Percentiles rank a stretch among this genome's conserved stretches.
phyloP scores from a whole-genome alignment of 352 stramenopile species.

The Blastocystis sp. region DNA sequence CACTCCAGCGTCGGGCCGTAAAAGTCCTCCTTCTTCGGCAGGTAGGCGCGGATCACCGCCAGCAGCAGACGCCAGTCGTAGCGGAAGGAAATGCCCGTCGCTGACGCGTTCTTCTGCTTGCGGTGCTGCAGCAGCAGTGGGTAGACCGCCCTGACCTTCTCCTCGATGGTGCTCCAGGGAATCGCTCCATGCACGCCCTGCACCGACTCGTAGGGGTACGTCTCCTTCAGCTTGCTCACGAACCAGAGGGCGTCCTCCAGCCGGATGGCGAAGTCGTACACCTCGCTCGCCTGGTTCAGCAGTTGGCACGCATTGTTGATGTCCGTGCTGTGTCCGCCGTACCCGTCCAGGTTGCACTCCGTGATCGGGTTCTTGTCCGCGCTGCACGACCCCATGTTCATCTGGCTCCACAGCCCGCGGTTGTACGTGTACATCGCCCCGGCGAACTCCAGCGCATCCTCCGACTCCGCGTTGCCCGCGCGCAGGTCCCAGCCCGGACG shows the following conservation, averaged over 20 bases:
- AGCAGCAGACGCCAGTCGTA: conserved; percentile 60
- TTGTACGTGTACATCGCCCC: conserved; percentile 65
- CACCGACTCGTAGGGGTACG: conserved; percentile 29
- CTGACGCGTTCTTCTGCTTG: conserved; percentile 22
- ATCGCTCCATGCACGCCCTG: conserved; percentile 47
- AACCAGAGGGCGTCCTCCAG: conserved; percentile 42
- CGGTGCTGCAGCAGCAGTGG: conserved; percentile 18
- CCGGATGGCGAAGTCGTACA: conserved; percentile 58
- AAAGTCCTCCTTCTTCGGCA: conserved; percentile 61
- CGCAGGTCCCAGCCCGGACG: conserved; percentile 52
- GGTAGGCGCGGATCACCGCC: conserved; percentile 47
- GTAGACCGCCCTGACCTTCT: conserved; percentile 19
- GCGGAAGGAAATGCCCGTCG: conserved; percentile 59
- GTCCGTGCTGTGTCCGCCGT: conserved; percentile 60
- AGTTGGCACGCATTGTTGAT: conserved; percentile 55
- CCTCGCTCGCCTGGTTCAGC: conserved; percentile 17
- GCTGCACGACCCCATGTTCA: conserved; percentile 29
- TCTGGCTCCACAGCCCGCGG: conserved; percentile 36
- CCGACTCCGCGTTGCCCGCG: conserved; percentile 22
- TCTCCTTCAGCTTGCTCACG: conserved; percentile 32
- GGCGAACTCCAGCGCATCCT: conserved; percentile 57
- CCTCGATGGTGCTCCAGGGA: conserved; percentile 3
- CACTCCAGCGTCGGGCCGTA: conserved; percentile 59
- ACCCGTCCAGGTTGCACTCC: conserved; percentile 61
- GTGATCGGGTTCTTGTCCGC: conserved; percentile 64